Base-by-base conservation (phyloP, 352 stramenopile genomes). In the Pythium inflatum region DNA sequence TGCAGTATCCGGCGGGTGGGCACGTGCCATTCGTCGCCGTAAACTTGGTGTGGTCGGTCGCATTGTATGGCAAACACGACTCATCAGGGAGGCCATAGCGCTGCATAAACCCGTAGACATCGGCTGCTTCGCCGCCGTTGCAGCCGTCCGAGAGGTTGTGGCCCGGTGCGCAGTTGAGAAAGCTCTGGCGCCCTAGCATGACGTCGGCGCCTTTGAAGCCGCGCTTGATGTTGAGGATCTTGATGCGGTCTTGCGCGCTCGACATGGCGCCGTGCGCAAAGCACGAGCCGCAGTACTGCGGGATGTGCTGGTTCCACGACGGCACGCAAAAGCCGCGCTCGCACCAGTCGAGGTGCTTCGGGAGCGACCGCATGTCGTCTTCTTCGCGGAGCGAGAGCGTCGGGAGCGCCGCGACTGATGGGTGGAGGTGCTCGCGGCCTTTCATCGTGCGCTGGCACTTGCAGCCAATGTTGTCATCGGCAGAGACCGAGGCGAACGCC, bases 271-370 rank as follows among this genome's bases (percentile, higher is more conserved):
- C 81, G 56, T 95, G 90, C 0, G 83, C 87, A 55, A 82, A 96
- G 72, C 88, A 96, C 36, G 88, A 94, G 34, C 89, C 89, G 64
- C 91, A 97, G 73, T 95, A 97, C 66, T 90, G 81, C 31, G 87
- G 87, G 28, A 92, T 91, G 59, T 94, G 87, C 66, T 94, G 85
- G 70, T 92, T 92, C 85, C 87, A 94, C 64, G 84, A 91, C n/a
- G 84, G 82, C 46, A 90, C 83, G 57, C 84, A 92, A 62, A 87
- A 90, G 34, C 87, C 84, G 13, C 73, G 77, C 62, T 94, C 87
- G 62, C 87, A 93, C 95, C 97, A 99, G 71, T 96, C 92, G 66
- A 98, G 97, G 40, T 91, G 81, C 56, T 71, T 67, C 0, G 86
- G 86, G 20, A 90, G 71, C 12, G 87, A 73, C 2, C 71, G 69